Percentiles rank a stretch among this genome's conserved stretches.
These are phyloP conservation scores for Trichophyton simii DNA, from an alignment of 2,329 filamentous ascomycete genomes.

Conservation along the genomic window DNA sequence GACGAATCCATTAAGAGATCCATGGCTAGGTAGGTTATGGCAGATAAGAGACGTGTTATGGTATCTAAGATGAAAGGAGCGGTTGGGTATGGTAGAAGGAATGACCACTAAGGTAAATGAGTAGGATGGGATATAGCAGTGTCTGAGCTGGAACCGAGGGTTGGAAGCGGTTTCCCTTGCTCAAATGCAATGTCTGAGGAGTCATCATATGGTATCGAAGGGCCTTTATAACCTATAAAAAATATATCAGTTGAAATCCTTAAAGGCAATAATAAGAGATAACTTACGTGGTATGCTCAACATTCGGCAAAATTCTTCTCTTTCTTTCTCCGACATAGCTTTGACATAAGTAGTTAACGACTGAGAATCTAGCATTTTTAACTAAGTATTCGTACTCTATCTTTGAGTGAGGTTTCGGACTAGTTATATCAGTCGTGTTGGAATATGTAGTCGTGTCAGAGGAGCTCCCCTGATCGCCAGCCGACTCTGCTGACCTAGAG, in stretches of 20 bases:
- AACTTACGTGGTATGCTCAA: neutral
- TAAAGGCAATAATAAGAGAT: neutral
- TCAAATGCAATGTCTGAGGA: too few species aligned
- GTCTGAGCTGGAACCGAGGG: too few species aligned
- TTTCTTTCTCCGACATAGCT: conserved; percentile 1
- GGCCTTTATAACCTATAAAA: neutral
- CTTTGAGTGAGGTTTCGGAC: neutral
- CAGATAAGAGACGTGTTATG: too few species aligned
- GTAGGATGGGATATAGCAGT: too few species aligned
- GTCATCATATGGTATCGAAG: conserved; percentile 1
- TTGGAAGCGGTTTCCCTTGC: too few species aligned
- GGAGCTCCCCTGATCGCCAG: neutral
- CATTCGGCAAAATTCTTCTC: neutral
- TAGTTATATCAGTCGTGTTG: neutral
- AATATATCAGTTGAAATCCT: neutral
- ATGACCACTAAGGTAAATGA: too few species aligned
- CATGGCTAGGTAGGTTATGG: too few species aligned
- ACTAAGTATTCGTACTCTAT: neutral
- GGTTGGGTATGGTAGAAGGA: too few species aligned
- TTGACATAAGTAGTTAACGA: neutral
- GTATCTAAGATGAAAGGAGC: too few species aligned
- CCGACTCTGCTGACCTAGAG: neutral
- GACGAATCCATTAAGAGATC: too few species aligned
- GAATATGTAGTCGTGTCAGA: neutral
- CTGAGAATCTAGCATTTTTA: neutral